Evolutionary conservation across 768 basidiomycete species (phyloP), one percentile per base, ranked within the genome.

Genomic region (Lactifluus pinguis): DNA sequence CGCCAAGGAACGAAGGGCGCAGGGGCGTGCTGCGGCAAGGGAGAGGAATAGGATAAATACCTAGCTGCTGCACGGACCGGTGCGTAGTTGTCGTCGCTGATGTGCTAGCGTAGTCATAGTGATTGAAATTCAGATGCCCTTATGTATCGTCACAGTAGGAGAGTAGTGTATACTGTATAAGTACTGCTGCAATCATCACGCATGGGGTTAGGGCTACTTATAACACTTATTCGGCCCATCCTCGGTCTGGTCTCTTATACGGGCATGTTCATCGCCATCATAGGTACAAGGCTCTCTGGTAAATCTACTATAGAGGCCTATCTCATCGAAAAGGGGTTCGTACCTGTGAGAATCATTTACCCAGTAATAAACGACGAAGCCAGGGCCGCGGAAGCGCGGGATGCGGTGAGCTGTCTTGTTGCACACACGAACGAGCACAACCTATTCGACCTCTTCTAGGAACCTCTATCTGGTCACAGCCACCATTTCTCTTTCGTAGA

Each of bases 191-290:
- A 4, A 34, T 25, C 32, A 34, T 34, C 6, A 25, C 25, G 41
- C 13, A n/a, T 38, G 21, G 34, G 55, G 53, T 54, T 51, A 65
- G 25, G 52, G 60, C 52, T 29, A 21, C 34, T 3, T 19, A 19
- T 19, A 25, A 25, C 25, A 47, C 11, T 34, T 36, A 39, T 39
- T 47, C 54, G 32, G 44, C 30, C 17, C 30, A 0, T 9, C 7
- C 45, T 15, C 53, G 42, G 41, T 39, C 45, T 47, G 25, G 25
- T 25, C 45, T 13, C 3, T 50, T 39, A n/a, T 47, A 38, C 56
- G 51, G 41, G 32, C 59, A 88, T 88, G 86, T 82, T 88, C 71
- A 77, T 88, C 65, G 81, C 84, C 30, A 80, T 89, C 53, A 74
- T 86, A 52, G 87, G 86, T 49, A 82, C 86, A 0, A 77, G 75